Conservation (phyloP, 331 rosid species). For the Phaseolus coccineus region DNA sequence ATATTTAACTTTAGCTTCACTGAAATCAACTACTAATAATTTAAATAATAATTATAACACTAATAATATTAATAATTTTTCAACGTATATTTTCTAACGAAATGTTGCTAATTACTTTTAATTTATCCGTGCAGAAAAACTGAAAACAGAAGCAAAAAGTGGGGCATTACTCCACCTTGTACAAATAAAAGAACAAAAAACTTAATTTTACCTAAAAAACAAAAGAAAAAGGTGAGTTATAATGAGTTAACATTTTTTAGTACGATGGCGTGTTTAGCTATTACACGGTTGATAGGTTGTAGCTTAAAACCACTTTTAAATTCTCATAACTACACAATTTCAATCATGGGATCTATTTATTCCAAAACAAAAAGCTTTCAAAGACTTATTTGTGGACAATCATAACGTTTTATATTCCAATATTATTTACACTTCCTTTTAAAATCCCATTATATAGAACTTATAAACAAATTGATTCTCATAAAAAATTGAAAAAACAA, state of each 20-base stretch:
- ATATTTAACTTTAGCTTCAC: too few species aligned
- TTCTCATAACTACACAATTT: not conserved
- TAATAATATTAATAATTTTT: not conserved
- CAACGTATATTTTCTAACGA: not conserved
- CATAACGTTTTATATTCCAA: not conserved
- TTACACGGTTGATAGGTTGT: not conserved
- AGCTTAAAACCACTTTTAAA: slow-evolving; percentile 1
- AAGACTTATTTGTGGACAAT: not conserved
- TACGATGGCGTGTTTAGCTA: not conserved
- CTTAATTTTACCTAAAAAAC: not conserved
- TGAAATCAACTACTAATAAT: too few species aligned
- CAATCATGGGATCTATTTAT: not conserved
- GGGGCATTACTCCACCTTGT: not conserved
- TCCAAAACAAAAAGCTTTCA: too few species aligned
- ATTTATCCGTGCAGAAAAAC: not conserved
- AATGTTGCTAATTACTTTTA: not conserved
- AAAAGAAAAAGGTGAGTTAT: not conserved
- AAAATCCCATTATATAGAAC: too few species aligned
- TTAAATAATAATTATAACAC: too few species aligned
- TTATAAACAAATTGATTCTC: too few species aligned
- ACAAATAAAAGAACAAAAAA: not conserved
- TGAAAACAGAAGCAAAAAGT: not conserved
- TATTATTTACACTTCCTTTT: too few species aligned
- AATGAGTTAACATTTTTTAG: not conserved
- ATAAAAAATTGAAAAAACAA: too few species aligned